A percentile compares a stretch with the other conserved stretches of the same genome.
Evolutionary conservation across 225 moss, liverwort and hornwort species (phyloP).

Genomic region (Lunularia cruciata): DNA sequence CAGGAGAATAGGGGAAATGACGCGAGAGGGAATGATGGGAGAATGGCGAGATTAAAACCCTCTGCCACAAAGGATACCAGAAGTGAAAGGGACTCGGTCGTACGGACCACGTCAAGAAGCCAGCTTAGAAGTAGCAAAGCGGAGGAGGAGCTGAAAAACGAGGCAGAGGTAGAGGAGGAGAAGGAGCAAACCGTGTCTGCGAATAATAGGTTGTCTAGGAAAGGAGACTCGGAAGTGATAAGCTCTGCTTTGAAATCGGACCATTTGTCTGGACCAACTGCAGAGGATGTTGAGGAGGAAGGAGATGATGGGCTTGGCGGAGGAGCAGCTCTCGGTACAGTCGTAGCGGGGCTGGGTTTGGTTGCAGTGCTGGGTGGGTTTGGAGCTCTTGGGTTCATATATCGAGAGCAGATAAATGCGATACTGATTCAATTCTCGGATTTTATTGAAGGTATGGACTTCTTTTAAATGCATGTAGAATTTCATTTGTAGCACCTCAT

Average conservation of each 20-base stretch:
- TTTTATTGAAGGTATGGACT: constrained; percentile 67
- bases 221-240: constrained; percentile 2
- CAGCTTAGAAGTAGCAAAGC: constrained; percentile 20
- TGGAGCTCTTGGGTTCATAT: constrained; percentile 59
- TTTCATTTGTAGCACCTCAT: too few species aligned
- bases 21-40: constrained; percentile 19
- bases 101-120: constrained; percentile 22
- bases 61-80: constrained; percentile 33
- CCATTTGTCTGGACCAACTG: constrained; percentile 8
- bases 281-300: constrained; percentile 3
- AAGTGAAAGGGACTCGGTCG: constrained; percentile 20
- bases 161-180: background rate
- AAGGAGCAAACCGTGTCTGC: background rate
- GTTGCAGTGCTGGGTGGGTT: constrained; percentile 53
- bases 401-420: constrained; percentile 78
- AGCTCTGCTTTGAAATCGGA: constrained; percentile 6
- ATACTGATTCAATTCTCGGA: constrained; percentile 83
- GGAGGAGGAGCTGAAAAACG: constrained; percentile 21
- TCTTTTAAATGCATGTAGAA: too few species aligned
- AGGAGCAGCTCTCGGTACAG: constrained; percentile 35
- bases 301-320: constrained; percentile 21
- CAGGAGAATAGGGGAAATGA: constrained; percentile 8
- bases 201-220: constrained; percentile 6
- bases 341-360: constrained; percentile 47
- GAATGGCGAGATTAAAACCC: constrained; percentile 14